These are phyloP conservation scores for Tolypocladium album DNA, from an alignment of 2,329 filamentous ascomycete genomes.

Conservation along the genomic window DNA sequence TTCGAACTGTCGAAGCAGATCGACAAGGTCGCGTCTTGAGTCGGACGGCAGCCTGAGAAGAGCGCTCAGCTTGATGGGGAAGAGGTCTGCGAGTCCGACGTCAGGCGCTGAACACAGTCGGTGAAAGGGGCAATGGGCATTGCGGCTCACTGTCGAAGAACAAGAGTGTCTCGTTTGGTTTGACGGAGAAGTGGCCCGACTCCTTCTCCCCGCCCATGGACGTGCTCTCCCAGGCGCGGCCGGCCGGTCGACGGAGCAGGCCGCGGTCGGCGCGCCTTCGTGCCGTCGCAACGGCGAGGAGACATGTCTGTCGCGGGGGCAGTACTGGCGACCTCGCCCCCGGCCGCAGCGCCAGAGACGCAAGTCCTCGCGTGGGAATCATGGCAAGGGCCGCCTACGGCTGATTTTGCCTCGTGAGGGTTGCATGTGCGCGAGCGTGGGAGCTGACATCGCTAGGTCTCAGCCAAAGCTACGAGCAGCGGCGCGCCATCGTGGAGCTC, in stretches of 20 bases:
- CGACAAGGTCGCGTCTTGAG: slow-evolving; percentile 36
- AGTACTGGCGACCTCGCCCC: background rate
- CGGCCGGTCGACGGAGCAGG: background rate
- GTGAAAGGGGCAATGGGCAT: background rate
- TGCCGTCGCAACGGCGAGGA: slow-evolving; percentile 1
- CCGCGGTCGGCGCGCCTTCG: background rate
- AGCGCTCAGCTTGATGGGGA: slow-evolving; percentile 60
- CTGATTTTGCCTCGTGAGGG: slow-evolving; percentile 5
- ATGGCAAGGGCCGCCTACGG: slow-evolving; percentile 9
- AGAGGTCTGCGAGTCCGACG: slow-evolving; percentile 50
- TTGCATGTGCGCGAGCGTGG: background rate
- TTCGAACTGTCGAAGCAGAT: slow-evolving; percentile 41
- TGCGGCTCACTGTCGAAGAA: slow-evolving; percentile 72
- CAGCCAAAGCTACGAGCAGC: background rate
- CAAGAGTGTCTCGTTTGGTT: slow-evolving; percentile 67
- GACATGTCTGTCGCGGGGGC: background rate
- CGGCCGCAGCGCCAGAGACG: slow-evolving; percentile 8
- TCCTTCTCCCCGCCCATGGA: slow-evolving; percentile 43
- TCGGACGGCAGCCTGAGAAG: slow-evolving; percentile 36
- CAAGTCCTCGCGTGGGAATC: slow-evolving; percentile 16
- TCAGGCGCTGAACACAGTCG: background rate
- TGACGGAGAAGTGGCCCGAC: slow-evolving; percentile 71
- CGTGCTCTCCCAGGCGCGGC: slow-evolving; percentile 3
- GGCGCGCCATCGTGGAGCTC: background rate
- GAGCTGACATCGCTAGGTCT: background rate